Evolutionary conservation across 306 rosid species (phyloP), one percentile per base, ranked within the genome.

Genomic region (Medicago ruthenica): DNA sequence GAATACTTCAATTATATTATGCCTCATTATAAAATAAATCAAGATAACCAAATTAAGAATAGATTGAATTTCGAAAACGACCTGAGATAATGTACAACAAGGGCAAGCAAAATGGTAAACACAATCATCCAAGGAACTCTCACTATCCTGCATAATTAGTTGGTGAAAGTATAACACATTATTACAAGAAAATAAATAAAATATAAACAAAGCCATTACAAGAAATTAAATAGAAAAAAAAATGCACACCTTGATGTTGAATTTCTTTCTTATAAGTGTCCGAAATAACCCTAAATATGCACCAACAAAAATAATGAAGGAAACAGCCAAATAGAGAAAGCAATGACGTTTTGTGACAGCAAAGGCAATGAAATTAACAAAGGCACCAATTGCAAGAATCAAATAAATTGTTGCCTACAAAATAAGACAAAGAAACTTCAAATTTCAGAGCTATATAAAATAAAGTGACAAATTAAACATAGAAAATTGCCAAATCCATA

Each of bases 231-330:
- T 6, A 11, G 6, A 6, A n/a, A 9, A 36, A 31, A 76, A 70
- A 60, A 70, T 4, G 51, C 87, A 37, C 41, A 91, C 98, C 90
- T 81, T 86, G 81, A 93, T 88, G 88, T 93, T 93, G 76, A 93
- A 91, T 85, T 88, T 93, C 75, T 81, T 87, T 76, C 81, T 87
- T 16, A 89, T 76, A 72, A 81, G 91, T 3, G 91, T 86, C 9
- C 98, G 84, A 74, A 88, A 93, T 75, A 86, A 87, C 61, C 98
- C 98, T 79, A 89, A 69, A 82, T 93, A 93, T 1, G 84, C 63
- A 59, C 87, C 96, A 31, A 85, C 9, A 8, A 82, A 77, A 74
- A 93, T 24, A 54, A 85, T 64, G 81, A 91, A 83, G 71, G 82
- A 87, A 79, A 86, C 78, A 1, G 90, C 86, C 65, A 88, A 42